Conservation (phyloP, 345 rosid genomes). For the Schrenkiella parvula region DNA sequence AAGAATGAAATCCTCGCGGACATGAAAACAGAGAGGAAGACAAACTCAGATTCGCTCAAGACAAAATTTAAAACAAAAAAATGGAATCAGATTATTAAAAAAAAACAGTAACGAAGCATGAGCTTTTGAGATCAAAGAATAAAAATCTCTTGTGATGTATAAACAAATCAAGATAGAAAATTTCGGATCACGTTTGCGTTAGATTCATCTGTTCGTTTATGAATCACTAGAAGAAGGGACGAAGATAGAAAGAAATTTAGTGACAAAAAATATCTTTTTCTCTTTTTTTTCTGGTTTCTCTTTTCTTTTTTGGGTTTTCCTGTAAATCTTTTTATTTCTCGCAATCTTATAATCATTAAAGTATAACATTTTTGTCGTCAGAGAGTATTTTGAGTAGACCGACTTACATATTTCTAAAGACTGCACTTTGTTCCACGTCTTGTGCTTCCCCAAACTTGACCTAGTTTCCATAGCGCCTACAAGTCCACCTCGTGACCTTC, state of each 20-base stretch:
- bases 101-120: background rate
- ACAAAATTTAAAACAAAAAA: too few species aligned
- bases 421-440: conserved; percentile 35
- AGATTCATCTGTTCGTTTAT: conserved; percentile 22
- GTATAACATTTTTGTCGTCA: conserved; percentile 25
- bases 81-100: background rate
- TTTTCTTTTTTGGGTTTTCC: background rate
- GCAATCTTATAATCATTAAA: conserved; percentile 28
- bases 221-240: conserved; percentile 21
- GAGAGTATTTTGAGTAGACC: conserved; percentile 21
- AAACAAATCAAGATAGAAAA: background rate
- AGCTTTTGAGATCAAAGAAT: conserved; percentile 12
- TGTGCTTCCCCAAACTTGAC: conserved; percentile 28
- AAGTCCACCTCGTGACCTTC: background rate
- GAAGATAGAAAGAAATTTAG: conserved; percentile 6
- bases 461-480: conserved; percentile 9
- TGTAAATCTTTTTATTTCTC: conserved; percentile 3
- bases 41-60: conserved; percentile 14
- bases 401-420: conserved; percentile 31
- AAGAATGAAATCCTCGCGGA: conserved; percentile 40
- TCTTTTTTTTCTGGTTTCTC: background rate
- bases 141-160: background rate
- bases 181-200: conserved; percentile 22
- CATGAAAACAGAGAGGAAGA: too few species aligned
- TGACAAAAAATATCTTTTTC: conserved; percentile 7